A percentile compares a stretch with the other conserved stretches of the same genome.
Conservation (phyloP, 805 yeast species). For the Tetrapisispora arboricola region DNA sequence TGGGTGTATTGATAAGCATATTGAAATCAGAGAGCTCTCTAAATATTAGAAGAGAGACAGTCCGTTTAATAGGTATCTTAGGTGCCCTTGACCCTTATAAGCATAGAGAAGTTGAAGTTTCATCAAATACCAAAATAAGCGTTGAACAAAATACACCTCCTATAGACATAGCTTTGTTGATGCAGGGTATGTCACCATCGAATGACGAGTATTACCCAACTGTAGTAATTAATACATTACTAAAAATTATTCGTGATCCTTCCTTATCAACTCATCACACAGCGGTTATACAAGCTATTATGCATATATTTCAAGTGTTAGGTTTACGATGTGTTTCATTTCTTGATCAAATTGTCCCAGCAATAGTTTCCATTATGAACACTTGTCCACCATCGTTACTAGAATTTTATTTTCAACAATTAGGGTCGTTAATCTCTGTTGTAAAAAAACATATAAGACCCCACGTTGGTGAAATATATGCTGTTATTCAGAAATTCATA, state of each 20-base stretch:
- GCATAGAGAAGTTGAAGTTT: conserved; percentile 81
- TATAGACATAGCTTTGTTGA: conserved; percentile 75
- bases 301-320: conserved; percentile 80
- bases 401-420: conserved; percentile 82
- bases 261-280: conserved; percentile 82
- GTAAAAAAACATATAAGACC: conserved; percentile 89
- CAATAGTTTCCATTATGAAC: conserved; percentile 75
- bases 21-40: conserved; percentile 71
- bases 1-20: conserved; percentile 73
- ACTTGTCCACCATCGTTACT: conserved; percentile 68
- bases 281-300: conserved; percentile 86
- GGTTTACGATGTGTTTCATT: conserved; percentile 88
- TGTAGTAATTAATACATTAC: conserved; percentile 76
- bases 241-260: conserved; percentile 76
- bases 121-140: conserved; percentile 36
- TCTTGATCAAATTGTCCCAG: conserved; percentile 79
- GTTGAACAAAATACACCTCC: conserved; percentile 83
- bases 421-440: conserved; percentile 66
- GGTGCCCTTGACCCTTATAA: conserved; percentile 97
- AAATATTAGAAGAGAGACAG: conserved; percentile 74
- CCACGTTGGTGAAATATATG: conserved; percentile 64
- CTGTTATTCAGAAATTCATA: conserved; percentile 67
- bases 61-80: conserved; percentile 76
- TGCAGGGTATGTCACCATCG: conserved; percentile 92
- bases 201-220: conserved; percentile 91